Conservation (phyloP, 495 filamentous ascomycete species). For the Bacidia gigantensis region DNA sequence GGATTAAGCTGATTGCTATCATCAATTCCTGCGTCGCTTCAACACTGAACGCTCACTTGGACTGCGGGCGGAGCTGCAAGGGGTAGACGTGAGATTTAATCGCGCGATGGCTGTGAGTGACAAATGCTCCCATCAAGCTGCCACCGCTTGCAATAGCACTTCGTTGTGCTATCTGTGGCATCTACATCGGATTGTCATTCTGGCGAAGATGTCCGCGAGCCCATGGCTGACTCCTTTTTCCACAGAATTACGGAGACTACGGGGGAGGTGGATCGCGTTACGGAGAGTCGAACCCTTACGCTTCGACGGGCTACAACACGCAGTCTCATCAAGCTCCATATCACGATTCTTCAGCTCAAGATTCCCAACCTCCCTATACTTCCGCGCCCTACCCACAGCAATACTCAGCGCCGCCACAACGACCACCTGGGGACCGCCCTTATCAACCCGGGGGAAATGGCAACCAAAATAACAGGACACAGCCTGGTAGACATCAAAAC, state of each 20-base stretch:
- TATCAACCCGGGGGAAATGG: too few species aligned
- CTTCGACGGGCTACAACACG: not conserved
- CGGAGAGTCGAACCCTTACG: not conserved
- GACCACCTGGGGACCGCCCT: too few species aligned
- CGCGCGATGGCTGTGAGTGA: slow-evolving; percentile 1
- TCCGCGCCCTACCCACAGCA: too few species aligned
- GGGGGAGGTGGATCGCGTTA: slow-evolving; percentile 1
- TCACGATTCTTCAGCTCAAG: too few species aligned
- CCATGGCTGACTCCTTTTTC: too few species aligned
- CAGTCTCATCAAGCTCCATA: not conserved
- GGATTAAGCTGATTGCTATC: not conserved
- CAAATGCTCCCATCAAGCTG: too few species aligned
- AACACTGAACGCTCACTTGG: not conserved
- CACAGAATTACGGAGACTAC: slow-evolving; percentile 3
- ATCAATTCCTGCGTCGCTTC: not conserved
- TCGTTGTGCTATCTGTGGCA: not conserved
- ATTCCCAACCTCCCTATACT: too few species aligned
- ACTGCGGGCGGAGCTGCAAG: not conserved
- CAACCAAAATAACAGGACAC: too few species aligned
- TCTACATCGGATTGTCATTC: not conserved
- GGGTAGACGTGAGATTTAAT: not conserved
- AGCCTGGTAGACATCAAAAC: not conserved
- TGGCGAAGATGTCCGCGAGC: not conserved
- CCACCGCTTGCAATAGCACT: not conserved
- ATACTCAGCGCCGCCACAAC: too few species aligned